Evolutionary conservation across 148 eudicot species (phyloP).

Genomic region (Chenopodium formosanum): DNA sequence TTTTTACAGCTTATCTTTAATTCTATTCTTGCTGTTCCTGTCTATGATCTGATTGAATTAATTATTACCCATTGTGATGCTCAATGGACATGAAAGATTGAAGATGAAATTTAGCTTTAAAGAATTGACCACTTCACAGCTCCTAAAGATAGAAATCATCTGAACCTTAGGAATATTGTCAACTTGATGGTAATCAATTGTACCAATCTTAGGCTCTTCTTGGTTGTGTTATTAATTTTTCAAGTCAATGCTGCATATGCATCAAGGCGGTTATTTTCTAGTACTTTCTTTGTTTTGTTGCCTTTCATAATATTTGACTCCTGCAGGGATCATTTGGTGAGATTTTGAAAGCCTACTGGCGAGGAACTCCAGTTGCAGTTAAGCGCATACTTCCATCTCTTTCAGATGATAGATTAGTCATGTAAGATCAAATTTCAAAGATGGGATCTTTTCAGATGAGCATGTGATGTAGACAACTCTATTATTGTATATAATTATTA

Average conservation of each 20-base stretch:
- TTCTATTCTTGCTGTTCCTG: background rate
- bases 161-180: background rate
- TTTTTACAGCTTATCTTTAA: background rate
- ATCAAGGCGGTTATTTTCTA: background rate
- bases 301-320: constrained; percentile 27
- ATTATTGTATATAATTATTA: background rate
- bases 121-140: background rate
- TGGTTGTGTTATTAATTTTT: background rate
- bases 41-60: background rate
- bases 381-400: constrained; percentile 98
- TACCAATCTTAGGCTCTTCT: background rate
- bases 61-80: background rate
- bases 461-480: background rate
- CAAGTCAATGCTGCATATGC: background rate
- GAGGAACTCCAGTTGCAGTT: constrained; percentile 99
- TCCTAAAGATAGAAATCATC: background rate
- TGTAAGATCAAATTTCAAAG: constrained; percentile 48
- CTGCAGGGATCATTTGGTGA: constrained; percentile 97
- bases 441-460: constrained; percentile 4
- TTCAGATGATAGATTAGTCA: constrained; percentile 92
- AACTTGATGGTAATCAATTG: background rate
- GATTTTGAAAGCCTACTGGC: constrained; percentile 91
- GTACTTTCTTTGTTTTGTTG: background rate
- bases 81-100: background rate
- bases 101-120: background rate